These are phyloP conservation scores for Calonectria pseudoreteaudii DNA, from an alignment of 2,329 filamentous ascomycete species.

Conservation along the genomic window DNA sequence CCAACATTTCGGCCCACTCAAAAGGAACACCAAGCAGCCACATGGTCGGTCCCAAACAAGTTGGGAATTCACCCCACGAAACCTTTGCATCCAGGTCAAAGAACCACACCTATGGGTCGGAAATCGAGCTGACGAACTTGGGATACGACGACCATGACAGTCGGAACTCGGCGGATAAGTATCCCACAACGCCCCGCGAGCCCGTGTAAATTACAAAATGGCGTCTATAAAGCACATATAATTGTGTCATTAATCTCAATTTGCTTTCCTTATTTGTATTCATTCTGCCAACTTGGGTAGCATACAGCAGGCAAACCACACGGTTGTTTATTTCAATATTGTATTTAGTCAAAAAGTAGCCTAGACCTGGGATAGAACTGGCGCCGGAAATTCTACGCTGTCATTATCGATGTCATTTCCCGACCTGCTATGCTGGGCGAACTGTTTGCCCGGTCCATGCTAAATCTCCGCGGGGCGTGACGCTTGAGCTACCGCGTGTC, in stretches of 20 bases:
- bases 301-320: neutral
- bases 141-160: neutral
- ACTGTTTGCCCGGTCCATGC: neutral
- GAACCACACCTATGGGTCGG: neutral
- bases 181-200: conserved; percentile 12
- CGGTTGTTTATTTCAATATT: neutral
- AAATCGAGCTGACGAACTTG: conserved; percentile 16
- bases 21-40: neutral
- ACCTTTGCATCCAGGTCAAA: neutral
- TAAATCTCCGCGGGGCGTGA: neutral
- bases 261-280: neutral
- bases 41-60: neutral
- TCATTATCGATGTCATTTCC: neutral
- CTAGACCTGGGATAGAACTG: neutral
- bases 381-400: neutral
- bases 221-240: neutral
- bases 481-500: neutral
- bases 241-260: neutral
- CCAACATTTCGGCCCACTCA: conserved; percentile 25
- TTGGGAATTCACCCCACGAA: neutral
- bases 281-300: neutral
- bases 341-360: neutral
- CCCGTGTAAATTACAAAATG: neutral
- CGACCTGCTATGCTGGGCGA: neutral
- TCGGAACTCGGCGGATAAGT: conserved; percentile 4